phyloP scores from a whole-genome alignment of 805 yeast genomes.

The Metschnikowia sp. region DNA sequence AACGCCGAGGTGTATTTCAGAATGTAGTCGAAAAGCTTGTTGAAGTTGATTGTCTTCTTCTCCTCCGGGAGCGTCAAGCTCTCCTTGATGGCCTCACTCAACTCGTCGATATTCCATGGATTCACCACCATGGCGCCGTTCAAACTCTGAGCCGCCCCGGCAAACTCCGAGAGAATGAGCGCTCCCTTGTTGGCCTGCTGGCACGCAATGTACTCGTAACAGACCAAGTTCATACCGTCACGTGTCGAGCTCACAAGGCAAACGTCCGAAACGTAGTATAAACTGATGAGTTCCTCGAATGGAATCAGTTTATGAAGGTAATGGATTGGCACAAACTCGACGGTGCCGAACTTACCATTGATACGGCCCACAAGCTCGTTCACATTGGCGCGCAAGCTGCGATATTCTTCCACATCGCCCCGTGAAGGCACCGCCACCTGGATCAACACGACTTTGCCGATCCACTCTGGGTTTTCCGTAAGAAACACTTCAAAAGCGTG shows the following conservation, averaged over 20 bases:
- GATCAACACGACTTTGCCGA: constrained; percentile 91
- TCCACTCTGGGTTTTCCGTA: constrained; percentile 95
- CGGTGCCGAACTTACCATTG: constrained; percentile 93
- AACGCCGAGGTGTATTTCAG: constrained; percentile 90
- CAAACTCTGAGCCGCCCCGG: constrained; percentile 98
- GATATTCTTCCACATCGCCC: constrained; percentile 98
- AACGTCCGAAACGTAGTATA: constrained; percentile 82
- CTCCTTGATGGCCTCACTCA: constrained; percentile 81
- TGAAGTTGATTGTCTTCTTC: constrained; percentile 73
- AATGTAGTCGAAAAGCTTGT: constrained; percentile 80
- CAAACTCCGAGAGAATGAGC: constrained; percentile 86
- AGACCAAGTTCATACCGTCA: constrained; percentile 97
- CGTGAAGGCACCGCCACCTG: constrained; percentile 98
- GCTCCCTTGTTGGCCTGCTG: constrained; percentile 85
- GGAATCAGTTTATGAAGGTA: constrained; percentile 90
- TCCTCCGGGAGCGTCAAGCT: constrained; percentile 83
- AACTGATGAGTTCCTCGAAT: constrained; percentile 85
- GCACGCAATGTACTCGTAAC: constrained; percentile 95
- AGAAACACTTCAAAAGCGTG: constrained; percentile 94
- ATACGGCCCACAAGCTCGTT: constrained; percentile 96
- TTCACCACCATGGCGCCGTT: constrained; percentile 93
- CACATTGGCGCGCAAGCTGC: constrained; percentile 86
- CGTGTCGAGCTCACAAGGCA: constrained; percentile 92
- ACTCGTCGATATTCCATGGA: constrained; percentile 98
- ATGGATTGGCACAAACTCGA: constrained; percentile 96